phyloP scores from a whole-genome alignment of 2,329 filamentous ascomycete genomes.

The Rutstroemia sp. region DNA sequence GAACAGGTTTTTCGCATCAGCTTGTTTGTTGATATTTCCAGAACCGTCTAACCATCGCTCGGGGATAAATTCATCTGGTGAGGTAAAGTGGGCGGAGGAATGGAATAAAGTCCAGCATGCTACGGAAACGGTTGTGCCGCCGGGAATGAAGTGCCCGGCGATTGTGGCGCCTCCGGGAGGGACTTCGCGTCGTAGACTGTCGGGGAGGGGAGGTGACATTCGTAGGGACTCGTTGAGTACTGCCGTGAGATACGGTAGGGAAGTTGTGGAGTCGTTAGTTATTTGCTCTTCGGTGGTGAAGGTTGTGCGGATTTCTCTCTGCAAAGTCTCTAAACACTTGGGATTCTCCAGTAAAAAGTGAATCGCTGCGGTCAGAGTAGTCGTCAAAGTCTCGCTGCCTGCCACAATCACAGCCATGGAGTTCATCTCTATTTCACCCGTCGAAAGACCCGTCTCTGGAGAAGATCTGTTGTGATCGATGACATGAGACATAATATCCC shows the following conservation, averaged over 20 bases:
- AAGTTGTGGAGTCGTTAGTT: conserved; percentile 16
- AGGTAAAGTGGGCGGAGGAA: conserved; percentile 2
- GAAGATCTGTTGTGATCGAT: conserved; percentile 10
- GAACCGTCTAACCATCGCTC: conserved; percentile 27
- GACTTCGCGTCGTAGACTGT: not conserved
- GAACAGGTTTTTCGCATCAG: conserved; percentile 1
- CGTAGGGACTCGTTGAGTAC: conserved; percentile 1
- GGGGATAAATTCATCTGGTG: conserved; percentile 10
- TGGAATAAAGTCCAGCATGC: not conserved
- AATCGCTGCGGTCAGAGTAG: conserved; percentile 11
- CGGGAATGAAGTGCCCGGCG: conserved; percentile 2
- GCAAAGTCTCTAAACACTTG: conserved; percentile 25
- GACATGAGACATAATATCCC: conserved; percentile 29
- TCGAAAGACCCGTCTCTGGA: conserved; percentile 13
- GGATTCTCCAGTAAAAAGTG: conserved; percentile 28
- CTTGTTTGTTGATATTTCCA: not conserved
- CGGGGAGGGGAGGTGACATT: conserved; percentile 5
- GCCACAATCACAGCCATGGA: conserved; percentile 9
- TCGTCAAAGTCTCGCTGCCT: conserved; percentile 12
- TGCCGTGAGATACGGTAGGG: not conserved
- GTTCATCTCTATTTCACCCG: conserved; percentile 5
- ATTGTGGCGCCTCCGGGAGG: not conserved
- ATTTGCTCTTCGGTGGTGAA: conserved; percentile 35
- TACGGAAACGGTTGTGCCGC: not conserved
- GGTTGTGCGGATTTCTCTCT: conserved; percentile 33